Conservation (phyloP, 2,329 filamentous ascomycete species). For the Septoria linicola region DNA sequence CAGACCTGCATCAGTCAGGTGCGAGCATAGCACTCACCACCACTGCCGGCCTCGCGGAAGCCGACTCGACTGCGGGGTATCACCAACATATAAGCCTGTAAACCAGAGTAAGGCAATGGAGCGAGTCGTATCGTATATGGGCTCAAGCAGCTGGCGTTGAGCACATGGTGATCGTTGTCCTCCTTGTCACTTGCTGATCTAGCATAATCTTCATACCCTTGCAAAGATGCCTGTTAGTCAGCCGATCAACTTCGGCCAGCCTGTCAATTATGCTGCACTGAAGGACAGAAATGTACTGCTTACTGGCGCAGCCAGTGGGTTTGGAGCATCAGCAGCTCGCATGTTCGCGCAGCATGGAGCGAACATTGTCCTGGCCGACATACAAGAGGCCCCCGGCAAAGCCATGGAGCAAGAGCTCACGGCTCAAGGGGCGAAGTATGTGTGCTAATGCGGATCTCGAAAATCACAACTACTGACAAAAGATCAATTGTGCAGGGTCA, state of each 20-base stretch:
- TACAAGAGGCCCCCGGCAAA: neutral
- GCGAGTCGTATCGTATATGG: neutral
- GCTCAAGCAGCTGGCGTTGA: neutral
- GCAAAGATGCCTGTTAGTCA: slow-evolving; percentile 5
- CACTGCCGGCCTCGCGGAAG: neutral
- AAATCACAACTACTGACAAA: neutral
- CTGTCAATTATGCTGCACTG: slow-evolving; percentile 2
- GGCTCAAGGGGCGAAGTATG: slow-evolving; percentile 1
- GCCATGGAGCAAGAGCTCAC: slow-evolving; percentile 2
- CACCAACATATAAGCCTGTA: neutral
- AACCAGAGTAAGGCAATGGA: neutral
- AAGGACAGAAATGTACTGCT: slow-evolving; percentile 7
- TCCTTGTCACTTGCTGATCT: neutral
- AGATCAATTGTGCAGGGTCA: neutral
- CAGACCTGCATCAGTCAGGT: too few species aligned
- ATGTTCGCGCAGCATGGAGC: slow-evolving; percentile 9
- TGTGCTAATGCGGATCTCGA: neutral
- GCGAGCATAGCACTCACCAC: too few species aligned
- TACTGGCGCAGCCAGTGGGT: slow-evolving; percentile 4
- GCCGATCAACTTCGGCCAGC: slow-evolving; percentile 3
- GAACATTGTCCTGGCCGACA: slow-evolving; percentile 5
- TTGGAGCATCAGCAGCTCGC: neutral
- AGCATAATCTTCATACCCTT: too few species aligned
- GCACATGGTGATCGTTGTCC: neutral
- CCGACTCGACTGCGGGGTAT: neutral